Evolutionary conservation across 2,329 filamentous ascomycete genomes (phyloP), one percentile per base, ranked within the genome.

Genomic region (Alternaria metachromatica): DNA sequence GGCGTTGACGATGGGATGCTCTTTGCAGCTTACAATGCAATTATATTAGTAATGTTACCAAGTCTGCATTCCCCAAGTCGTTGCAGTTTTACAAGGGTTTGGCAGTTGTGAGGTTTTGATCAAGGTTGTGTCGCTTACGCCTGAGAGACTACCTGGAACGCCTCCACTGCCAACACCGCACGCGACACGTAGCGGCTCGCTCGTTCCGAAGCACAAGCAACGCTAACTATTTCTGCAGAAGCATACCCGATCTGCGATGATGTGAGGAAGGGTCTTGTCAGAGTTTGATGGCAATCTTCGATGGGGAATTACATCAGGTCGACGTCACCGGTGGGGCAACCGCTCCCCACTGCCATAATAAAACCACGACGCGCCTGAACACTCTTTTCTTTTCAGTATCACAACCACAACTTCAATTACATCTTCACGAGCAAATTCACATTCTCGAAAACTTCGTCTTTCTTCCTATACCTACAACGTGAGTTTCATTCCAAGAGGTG

Each of bases 321-420:
- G 57, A 70, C 69, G 69, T 71, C 69, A 71, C 55, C 46, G 37
- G 69, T 65, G 69, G 64, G 69, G 62, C 59, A 26, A 21, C 20
- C 15, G 44, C 41, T 56, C 33, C 50, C 30, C 51, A 53, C 61
- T 62, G 49, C 49, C 21, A 60, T 55, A 58, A 66, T 68, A 68
- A 66, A 69, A 60, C n/a, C 58, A 44, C 60, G 59, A 62, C 56
- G 53, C 54, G 48, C 37, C 58, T 54, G 43, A 53, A 37, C 11
- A 18, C 28, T 33, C 21, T 43, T 53, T 55, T 50, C 45, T 55
- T 30, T 60, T 20, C 33, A 66, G 33, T 46, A 48, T 55, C 46
- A 59, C 41, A 51, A 55, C 11, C 43, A 50, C 45, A 49, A 45
- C 21, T 65, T 55, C 57, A 54, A 57, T 55, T 12, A n/a, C 33